Percentiles rank a stretch among this genome's conserved stretches.
Conservation (phyloP, 2,329 filamentous ascomycete genomes). For the Microdochium paspali region DNA sequence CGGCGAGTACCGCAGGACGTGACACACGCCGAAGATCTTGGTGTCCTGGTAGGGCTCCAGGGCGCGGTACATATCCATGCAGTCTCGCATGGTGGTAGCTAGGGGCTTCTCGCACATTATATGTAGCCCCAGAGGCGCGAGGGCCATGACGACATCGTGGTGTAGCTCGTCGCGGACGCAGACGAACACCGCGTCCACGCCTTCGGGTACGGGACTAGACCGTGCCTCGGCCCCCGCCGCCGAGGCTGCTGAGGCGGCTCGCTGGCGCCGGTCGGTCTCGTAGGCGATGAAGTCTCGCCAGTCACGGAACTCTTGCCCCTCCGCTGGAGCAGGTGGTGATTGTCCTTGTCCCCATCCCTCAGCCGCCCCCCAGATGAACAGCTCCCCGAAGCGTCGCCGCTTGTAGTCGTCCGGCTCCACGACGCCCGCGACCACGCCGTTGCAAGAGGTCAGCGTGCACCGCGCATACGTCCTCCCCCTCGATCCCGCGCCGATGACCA, state of each 20-base stretch:
- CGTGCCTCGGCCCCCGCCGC: not conserved
- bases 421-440: constrained; percentile 64
- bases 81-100: constrained; percentile 69
- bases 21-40: constrained; percentile 76
- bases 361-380: constrained; percentile 65
- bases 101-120: constrained; percentile 95
- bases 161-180: constrained; percentile 82
- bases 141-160: constrained; percentile 64
- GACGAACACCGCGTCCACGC: constrained; percentile 53
- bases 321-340: constrained; percentile 30
- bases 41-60: constrained; percentile 27
- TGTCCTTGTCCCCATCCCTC: constrained; percentile 13
- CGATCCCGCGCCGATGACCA: constrained; percentile 76
- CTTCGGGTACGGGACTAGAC: constrained; percentile 26
- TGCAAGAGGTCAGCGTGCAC: constrained; percentile 54
- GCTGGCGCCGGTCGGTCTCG: constrained; percentile 53
- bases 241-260: too few species aligned
- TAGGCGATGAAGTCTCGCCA: constrained; percentile 73
- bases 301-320: constrained; percentile 60
- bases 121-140: constrained; percentile 64
- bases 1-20: constrained; percentile 87
- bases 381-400: constrained; percentile 57
- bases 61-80: constrained; percentile 61
- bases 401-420: constrained; percentile 77
- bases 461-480: constrained; percentile 67